These are phyloP conservation scores for Brassica rapa DNA, from an alignment of 345 rosid species.

Conservation along the genomic window DNA sequence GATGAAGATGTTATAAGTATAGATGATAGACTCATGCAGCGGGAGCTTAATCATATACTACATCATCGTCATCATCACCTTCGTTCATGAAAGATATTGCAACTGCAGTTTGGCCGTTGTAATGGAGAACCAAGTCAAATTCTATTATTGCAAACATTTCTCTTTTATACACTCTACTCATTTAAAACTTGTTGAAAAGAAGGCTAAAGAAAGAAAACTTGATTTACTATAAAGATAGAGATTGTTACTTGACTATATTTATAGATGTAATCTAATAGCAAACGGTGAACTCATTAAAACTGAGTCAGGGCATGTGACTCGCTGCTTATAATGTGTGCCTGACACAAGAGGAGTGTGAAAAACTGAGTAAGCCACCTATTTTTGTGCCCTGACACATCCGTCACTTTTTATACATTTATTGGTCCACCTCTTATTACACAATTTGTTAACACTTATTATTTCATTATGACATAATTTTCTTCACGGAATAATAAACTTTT, in stretches of 20 bases:
- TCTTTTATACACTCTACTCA: slow-evolving; percentile 7
- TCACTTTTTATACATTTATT: slow-evolving; percentile 29
- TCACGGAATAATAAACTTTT: slow-evolving; percentile 9
- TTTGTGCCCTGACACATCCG: slow-evolving; percentile 38
- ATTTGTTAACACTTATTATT: slow-evolving; percentile 4
- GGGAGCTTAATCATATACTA: slow-evolving; percentile 33
- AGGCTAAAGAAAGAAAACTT: not conserved
- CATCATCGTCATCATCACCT: slow-evolving; percentile 39
- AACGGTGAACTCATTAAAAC: slow-evolving; percentile 2
- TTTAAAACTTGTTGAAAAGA: slow-evolving; percentile 1
- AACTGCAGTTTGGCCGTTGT: slow-evolving; percentile 14
- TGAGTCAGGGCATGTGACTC: slow-evolving; percentile 33
- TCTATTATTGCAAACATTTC: not conserved
- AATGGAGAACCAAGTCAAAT: slow-evolving; percentile 1
- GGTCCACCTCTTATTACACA: slow-evolving; percentile 36
- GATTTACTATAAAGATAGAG: slow-evolving; percentile 17
- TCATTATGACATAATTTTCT: not conserved
- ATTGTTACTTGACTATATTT: slow-evolving; percentile 17
- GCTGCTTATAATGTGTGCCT: slow-evolving; percentile 36
- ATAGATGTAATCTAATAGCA: slow-evolving; percentile 14
- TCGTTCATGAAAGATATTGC: slow-evolving; percentile 20
- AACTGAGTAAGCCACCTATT: slow-evolving; percentile 38
- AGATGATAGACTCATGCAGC: slow-evolving; percentile 33
- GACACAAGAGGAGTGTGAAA: slow-evolving; percentile 42
- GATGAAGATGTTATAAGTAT: slow-evolving; percentile 5